These are phyloP conservation scores for Botrytis deweyae DNA, from an alignment of 2,329 filamentous ascomycete genomes.

Conservation along the genomic window DNA sequence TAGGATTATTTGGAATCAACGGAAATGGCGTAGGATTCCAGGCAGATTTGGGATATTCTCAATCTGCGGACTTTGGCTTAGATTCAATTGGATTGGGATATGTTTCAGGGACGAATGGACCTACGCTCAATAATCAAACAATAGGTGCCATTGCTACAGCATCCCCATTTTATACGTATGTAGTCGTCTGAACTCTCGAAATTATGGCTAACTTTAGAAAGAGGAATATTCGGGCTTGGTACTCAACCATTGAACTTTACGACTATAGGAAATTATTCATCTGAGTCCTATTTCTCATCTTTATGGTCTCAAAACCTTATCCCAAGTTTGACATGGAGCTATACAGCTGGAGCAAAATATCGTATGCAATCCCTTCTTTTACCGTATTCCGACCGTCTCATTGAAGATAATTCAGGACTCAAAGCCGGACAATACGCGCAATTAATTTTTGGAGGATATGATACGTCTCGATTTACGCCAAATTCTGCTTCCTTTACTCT, in stretches of 20 bases:
- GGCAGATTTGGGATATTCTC: conserved; percentile 42
- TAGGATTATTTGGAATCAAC: conserved; percentile 42
- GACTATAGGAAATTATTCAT: conserved; percentile 41
- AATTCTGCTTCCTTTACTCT: conserved; percentile 43
- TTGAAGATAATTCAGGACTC: conserved; percentile 15
- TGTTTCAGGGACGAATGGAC: conserved; percentile 28
- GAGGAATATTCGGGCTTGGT: conserved; percentile 43
- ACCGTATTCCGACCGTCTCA: not conserved
- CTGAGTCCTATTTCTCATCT: conserved; percentile 41
- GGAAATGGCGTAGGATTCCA: conserved; percentile 42
- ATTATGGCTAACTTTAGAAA: conserved; percentile 26
- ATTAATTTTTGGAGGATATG: conserved; percentile 44
- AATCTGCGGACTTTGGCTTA: conserved; percentile 31
- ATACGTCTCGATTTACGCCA: conserved; percentile 42
- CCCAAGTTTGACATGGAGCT: conserved; percentile 48
- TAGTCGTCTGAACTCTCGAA: not conserved
- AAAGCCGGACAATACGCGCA: conserved; percentile 41
- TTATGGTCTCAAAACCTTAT: conserved; percentile 41
- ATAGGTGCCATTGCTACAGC: conserved; percentile 37
- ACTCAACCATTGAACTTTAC: conserved; percentile 43
- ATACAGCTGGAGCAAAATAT: conserved; percentile 71
- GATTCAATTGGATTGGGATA: conserved; percentile 30
- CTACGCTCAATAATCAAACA: conserved; percentile 28
- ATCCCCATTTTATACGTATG: conserved; percentile 43
- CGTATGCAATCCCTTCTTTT: conserved; percentile 33